Conservation (phyloP, 179 eudicot species). For the Sideroxylon spinosum region DNA sequence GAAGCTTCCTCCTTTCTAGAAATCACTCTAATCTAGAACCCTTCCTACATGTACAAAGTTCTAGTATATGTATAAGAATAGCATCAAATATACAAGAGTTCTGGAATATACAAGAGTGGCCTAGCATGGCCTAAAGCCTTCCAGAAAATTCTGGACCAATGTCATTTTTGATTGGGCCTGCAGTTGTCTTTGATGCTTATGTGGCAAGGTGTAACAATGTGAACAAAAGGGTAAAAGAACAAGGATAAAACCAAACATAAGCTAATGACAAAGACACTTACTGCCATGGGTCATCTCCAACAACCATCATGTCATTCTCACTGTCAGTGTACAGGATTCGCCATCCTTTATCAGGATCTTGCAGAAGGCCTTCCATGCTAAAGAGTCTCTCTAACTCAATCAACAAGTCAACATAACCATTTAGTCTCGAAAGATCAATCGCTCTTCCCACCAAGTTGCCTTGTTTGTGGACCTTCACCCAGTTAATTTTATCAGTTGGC, state of each 20-base stretch:
- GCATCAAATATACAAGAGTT: too few species aligned
- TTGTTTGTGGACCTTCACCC: conserved; percentile 81
- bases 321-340: conserved; percentile 73
- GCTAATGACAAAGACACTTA: conserved; percentile 36
- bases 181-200: too few species aligned
- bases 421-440: conserved; percentile 64
- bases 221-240: neutral
- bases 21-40: too few species aligned
- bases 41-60: too few species aligned
- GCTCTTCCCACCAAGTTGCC: conserved; percentile 89
- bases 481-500: neutral
- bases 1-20: too few species aligned
- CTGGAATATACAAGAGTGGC: too few species aligned
- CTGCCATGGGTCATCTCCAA: conserved; percentile 95
- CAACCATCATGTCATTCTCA: conserved; percentile 85
- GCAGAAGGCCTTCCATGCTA: conserved; percentile 75
- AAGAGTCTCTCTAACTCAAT: conserved; percentile 70
- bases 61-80: too few species aligned
- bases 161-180: too few species aligned
- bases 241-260: neutral
- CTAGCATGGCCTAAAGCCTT: too few species aligned
- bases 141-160: too few species aligned
- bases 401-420: conserved; percentile 56
- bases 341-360: conserved; percentile 74
- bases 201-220: too few species aligned